Base-by-base conservation (phyloP, 345 rosid species). In the Acer negundo region DNA sequence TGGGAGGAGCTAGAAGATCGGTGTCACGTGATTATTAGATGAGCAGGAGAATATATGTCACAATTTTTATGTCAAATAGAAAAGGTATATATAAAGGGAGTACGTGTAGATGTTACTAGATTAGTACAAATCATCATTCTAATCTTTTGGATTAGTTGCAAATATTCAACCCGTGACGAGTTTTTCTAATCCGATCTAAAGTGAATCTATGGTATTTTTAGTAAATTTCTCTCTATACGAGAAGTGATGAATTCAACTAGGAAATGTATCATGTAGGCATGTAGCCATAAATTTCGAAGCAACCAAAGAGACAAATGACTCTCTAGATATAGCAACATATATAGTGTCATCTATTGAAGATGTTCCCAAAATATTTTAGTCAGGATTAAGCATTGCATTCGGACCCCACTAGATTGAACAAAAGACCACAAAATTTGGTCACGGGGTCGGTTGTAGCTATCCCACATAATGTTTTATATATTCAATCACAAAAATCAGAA, bases 401-500 rank as follows among this genome's bases (percentile, higher is more conserved):
- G 66, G 66, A 61, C 76, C 76, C 77, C 6, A 64, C 63, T 31
- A 15, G 40, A 76, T 56, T 53, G 80, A 77, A 73, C 74, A 69
- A 59, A 66, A 51, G 38, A 51, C 64, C 31, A 53, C 78, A 74
- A 69, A 9, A 47, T 68, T 73, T 42, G 69, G 81, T 84, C 87
- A 84, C 87, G 87, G 84, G 86, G 56, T 28, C 66, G 71, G 74
- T 77, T 72, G 63, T 63, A 44, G 62, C 58, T 51, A 26, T 20
- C 61, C 12, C 51, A 59, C 62, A 62, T 22, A 28, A 55, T 35
- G 38, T 35, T 35, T 35, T 35, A 35, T 28, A 28, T 28, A 28
- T 35, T 35, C 38, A 35, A 35, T 35, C 38, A 35, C 38, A 42
- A 42, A 9, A 42, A 42, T 42, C 10, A 42, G 11, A 42, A 42